Percentiles rank a stretch among this genome's conserved stretches.
Evolutionary conservation across 1,139 yeast species (phyloP).

Genomic region (Magnusiomyces clavatus): DNA sequence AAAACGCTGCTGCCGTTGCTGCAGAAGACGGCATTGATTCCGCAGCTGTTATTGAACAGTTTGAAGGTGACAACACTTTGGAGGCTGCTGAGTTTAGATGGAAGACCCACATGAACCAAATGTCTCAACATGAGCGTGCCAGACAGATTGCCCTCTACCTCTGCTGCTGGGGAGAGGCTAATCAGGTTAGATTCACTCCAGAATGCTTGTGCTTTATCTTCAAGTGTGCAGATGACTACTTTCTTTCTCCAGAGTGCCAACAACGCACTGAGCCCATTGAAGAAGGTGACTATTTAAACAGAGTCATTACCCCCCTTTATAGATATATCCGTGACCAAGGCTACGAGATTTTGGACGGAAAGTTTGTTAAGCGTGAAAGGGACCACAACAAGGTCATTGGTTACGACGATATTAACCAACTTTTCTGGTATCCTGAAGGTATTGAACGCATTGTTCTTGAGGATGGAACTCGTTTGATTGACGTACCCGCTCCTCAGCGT

Average conservation of each 20-base stretch:
- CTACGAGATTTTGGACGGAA: constrained; percentile 88
- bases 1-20: constrained; percentile 34
- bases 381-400: constrained; percentile 94
- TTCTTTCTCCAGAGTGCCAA: constrained; percentile 82
- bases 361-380: constrained; percentile 93
- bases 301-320: constrained; percentile 89
- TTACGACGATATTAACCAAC: constrained; percentile 96
- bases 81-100: constrained; percentile 82
- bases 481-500: constrained; percentile 83
- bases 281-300: constrained; percentile 91
- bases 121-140: constrained; percentile 70
- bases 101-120: constrained; percentile 66
- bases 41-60: constrained; percentile 60
- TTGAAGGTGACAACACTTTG: constrained; percentile 77
- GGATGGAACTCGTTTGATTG: constrained; percentile 88
- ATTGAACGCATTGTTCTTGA: constrained; percentile 83
- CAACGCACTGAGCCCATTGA: constrained; percentile 70
- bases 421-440: constrained; percentile 99
- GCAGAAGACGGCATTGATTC: constrained; percentile 21
- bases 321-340: constrained; percentile 90
- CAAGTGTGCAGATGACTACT: constrained; percentile 87
- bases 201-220: constrained; percentile 88
- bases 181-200: constrained; percentile 91
- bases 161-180: constrained; percentile 97
- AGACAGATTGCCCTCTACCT: constrained; percentile 86